These are phyloP conservation scores for Crassisporium funariophilum DNA, from an alignment of 768 basidiomycete genomes.

Conservation along the genomic window DNA sequence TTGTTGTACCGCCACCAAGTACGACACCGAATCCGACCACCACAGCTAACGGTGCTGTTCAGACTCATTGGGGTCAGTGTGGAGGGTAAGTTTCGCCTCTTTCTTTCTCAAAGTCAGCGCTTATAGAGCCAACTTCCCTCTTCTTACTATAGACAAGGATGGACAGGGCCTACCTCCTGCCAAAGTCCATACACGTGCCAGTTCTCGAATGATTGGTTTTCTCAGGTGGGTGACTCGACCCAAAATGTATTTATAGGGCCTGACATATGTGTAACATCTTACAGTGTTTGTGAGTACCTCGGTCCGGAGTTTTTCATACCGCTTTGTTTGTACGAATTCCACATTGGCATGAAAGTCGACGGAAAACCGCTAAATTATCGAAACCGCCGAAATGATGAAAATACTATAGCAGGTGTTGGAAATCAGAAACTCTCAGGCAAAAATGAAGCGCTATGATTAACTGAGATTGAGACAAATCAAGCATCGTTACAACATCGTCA, in stretches of 20 bases:
- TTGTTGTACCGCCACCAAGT: conserved; percentile 14
- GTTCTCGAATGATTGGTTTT: conserved; percentile 12
- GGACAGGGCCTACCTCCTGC: conserved; percentile 26
- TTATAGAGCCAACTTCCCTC: background rate
- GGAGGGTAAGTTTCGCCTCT: conserved; percentile 25
- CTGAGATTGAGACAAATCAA: background rate
- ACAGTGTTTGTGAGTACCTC: background rate
- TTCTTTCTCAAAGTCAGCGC: conserved; percentile 4
- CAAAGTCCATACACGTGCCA: conserved; percentile 19
- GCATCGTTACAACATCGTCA: background rate
- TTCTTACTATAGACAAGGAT: conserved; percentile 28
- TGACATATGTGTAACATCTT: background rate
- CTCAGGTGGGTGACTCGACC: conserved; percentile 13
- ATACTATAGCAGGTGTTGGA: too few relatives aligned
- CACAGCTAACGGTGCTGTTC: conserved; percentile 18
- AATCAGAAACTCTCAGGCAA: too few relatives aligned
- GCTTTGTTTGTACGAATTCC: too few relatives aligned
- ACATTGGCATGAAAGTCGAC: too few relatives aligned
- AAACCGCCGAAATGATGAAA: too few relatives aligned
- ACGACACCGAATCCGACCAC: conserved; percentile 17
- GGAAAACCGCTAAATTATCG: too few relatives aligned
- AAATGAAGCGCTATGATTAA: background rate
- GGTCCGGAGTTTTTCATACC: too few relatives aligned
- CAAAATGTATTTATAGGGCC: too few relatives aligned
- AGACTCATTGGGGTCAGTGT: conserved; percentile 32